Evolutionary conservation across 345 rosid genomes (phyloP).

Genomic region (Camelina neglecta): DNA sequence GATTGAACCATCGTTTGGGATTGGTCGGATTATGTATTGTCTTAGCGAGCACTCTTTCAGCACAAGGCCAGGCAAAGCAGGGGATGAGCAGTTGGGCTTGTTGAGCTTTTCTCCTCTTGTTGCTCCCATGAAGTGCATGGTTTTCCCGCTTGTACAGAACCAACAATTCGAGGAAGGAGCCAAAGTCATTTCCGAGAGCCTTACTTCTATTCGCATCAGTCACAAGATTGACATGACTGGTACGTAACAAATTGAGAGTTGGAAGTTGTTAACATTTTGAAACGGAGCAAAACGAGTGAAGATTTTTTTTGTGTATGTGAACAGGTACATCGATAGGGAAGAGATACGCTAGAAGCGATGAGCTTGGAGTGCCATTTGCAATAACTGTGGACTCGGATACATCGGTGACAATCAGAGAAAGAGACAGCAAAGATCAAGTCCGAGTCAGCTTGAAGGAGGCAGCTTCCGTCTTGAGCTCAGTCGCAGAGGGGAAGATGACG

Average conservation of each 20-base stretch:
- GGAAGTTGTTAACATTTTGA: too few relatives aligned
- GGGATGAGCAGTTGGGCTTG: slow-evolving; percentile 79
- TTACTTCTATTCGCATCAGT: slow-evolving; percentile 76
- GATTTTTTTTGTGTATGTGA: background rate
- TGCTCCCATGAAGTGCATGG: slow-evolving; percentile 91
- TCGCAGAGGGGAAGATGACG: slow-evolving; percentile 65
- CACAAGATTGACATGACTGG: slow-evolving; percentile 94
- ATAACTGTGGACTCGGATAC: slow-evolving; percentile 71
- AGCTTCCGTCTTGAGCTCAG: slow-evolving; percentile 66
- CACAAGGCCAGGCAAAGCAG: slow-evolving; percentile 83
- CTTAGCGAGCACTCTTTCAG: slow-evolving; percentile 91
- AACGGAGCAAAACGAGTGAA: background rate
- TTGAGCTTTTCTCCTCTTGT: slow-evolving; percentile 90
- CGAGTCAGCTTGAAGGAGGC: slow-evolving; percentile 68
- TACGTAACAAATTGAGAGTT: slow-evolving; percentile 11
- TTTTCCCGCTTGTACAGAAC: slow-evolving; percentile 89
- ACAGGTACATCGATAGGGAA: slow-evolving; percentile 89
- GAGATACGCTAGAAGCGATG: slow-evolving; percentile 90
- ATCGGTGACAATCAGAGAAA: slow-evolving; percentile 83
- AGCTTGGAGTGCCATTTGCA: slow-evolving; percentile 93
- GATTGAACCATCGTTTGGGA: slow-evolving; percentile 91
- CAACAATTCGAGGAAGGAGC: slow-evolving; percentile 74
- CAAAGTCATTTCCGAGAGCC: slow-evolving; percentile 64
- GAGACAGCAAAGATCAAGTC: slow-evolving; percentile 91
- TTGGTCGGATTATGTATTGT: slow-evolving; percentile 91